These are phyloP conservation scores for Obelidium mucronatum DNA, from an alignment of 192 early-diverging fungal species.

Conservation along the genomic window DNA sequence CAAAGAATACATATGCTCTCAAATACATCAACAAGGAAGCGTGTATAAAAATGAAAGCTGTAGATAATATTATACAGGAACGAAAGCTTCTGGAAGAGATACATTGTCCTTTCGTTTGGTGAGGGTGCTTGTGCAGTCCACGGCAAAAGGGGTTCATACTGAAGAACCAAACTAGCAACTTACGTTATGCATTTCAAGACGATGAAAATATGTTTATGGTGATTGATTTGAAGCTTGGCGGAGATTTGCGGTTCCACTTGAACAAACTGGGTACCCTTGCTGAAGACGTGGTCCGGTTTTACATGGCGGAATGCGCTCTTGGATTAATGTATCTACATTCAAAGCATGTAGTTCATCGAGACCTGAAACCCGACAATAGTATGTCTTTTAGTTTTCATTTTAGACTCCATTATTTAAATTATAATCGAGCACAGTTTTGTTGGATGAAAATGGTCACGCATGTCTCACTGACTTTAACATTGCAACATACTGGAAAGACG, in stretches of 20 bases:
- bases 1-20: conserved; percentile 82
- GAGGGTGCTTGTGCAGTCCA: background rate
- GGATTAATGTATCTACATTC: conserved; percentile 55
- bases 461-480: conserved; percentile 98
- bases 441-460: conserved; percentile 83
- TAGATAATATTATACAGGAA: conserved; percentile 91
- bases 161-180: conserved; percentile 48
- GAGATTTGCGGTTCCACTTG: conserved; percentile 65
- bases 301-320: conserved; percentile 47
- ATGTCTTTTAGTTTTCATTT: background rate
- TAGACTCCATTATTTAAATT: no score
- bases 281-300: conserved; percentile 52
- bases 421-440: no score
- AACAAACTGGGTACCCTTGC: conserved; percentile 40
- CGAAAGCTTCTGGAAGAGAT: conserved; percentile 88
- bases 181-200: conserved; percentile 69
- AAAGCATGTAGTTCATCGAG: conserved; percentile 57
- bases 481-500: conserved; percentile 74
- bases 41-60: conserved; percentile 82
- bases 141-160: no score
- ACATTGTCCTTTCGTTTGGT: conserved; percentile 81
- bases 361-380: conserved; percentile 52
- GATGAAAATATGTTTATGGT: conserved; percentile 74
- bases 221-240: conserved; percentile 62
- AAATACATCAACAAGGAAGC: conserved; percentile 96